Conservation (phyloP, 169 alveolate genomes). For the Plasmodium gaboni region DNA sequence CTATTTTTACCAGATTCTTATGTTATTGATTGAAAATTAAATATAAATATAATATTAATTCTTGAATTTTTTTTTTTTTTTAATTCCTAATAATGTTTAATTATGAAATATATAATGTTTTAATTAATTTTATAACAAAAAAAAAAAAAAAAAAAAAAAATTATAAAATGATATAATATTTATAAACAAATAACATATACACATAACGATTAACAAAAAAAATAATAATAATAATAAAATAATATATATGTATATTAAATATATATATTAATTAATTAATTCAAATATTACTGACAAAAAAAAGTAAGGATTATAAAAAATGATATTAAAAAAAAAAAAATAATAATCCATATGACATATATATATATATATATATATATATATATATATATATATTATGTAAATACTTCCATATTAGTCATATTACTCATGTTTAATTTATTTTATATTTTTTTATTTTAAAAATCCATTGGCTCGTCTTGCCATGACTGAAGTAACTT, state of each 20-base stretch:
- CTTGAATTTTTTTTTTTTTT: background rate
- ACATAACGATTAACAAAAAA: no score
- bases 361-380: slow-evolving; percentile 5
- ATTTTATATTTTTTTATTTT: background rate
- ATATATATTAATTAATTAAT: no score
- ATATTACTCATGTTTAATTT: background rate
- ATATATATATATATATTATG: background rate
- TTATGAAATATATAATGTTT: slow-evolving; percentile 34
- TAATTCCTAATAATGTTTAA: slow-evolving; percentile 37
- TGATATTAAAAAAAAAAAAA: background rate
- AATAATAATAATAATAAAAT: no score
- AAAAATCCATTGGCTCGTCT: slow-evolving; percentile 43
- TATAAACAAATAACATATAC: no score
- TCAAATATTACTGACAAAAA: no score
- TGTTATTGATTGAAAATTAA: slow-evolving; percentile 33
- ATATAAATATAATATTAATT: background rate
- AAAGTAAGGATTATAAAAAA: no score
- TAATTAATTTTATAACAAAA: background rate
- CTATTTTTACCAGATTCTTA: slow-evolving; percentile 67
- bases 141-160: no score
- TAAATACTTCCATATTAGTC: background rate
- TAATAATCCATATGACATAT: background rate
- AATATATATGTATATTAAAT: no score
- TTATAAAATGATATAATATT: no score
- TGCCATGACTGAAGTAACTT: slow-evolving; percentile 54